Conservation (phyloP, 1,284 basidiomycete genomes). For the Melampsora americana region DNA sequence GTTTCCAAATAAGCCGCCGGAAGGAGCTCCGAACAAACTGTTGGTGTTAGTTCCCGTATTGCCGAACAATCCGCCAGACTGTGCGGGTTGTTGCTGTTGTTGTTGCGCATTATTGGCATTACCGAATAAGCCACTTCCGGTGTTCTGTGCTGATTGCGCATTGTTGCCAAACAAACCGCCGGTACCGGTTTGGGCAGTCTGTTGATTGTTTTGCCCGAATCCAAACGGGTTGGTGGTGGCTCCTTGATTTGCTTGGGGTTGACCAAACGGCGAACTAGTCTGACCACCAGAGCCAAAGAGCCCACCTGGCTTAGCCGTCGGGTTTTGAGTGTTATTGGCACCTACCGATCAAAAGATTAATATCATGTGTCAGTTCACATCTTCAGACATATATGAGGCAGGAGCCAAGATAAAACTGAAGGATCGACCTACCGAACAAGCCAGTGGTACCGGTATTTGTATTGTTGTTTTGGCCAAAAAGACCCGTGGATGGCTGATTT, state of each 20-base stretch:
- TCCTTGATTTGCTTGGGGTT: conserved; percentile 16
- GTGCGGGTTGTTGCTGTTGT: conserved; percentile 21
- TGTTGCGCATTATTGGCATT: conserved; percentile 45
- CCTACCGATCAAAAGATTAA: background rate
- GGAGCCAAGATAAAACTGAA: background rate
- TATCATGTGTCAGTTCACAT: background rate
- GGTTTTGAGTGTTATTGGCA: conserved; percentile 41
- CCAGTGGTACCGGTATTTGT: conserved; percentile 10
- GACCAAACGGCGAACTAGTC: conserved; percentile 35
- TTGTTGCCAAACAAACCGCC: conserved; percentile 41
- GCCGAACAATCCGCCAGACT: conserved; percentile 50
- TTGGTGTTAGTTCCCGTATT: conserved; percentile 45
- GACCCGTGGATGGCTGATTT: background rate
- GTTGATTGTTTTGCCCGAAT: conserved; percentile 41
- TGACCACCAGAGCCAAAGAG: conserved; percentile 31
- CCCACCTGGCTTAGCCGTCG: conserved; percentile 35
- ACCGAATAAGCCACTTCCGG: conserved; percentile 49
- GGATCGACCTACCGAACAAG: conserved; percentile 7
- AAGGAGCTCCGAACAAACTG: conserved; percentile 49
- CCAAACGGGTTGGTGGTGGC: conserved; percentile 19
- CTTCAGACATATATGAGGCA: background rate
- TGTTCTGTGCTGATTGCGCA: conserved; percentile 43
- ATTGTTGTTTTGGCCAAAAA: background rate
- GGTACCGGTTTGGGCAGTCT: background rate
- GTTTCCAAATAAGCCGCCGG: conserved; percentile 48